These are phyloP conservation scores for Zymoseptoria crescenta DNA, from an alignment of 2,329 filamentous ascomycete species.

Conservation along the genomic window DNA sequence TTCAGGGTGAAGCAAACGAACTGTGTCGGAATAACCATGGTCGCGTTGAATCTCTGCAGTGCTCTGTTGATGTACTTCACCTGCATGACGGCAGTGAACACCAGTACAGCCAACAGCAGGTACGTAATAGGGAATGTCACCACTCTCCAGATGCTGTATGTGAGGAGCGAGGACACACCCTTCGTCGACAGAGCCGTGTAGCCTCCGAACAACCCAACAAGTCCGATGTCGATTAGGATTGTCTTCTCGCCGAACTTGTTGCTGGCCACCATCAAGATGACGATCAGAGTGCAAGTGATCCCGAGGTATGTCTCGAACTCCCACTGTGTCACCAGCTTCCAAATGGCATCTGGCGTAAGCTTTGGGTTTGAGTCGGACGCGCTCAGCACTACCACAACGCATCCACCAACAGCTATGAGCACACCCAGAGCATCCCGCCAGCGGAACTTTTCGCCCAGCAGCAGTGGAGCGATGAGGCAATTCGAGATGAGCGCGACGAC, in stretches of 20 bases:
- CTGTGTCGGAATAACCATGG: conserved; percentile 94
- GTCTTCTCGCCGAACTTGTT: conserved; percentile 74
- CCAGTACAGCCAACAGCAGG: conserved; percentile 67
- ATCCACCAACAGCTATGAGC: conserved; percentile 74
- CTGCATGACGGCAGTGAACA: conserved; percentile 86
- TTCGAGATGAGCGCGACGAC: conserved; percentile 97
- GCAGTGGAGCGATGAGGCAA: conserved; percentile 87
- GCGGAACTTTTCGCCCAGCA: conserved; percentile 87
- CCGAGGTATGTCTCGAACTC: conserved; percentile 88
- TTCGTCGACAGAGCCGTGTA: conserved; percentile 98
- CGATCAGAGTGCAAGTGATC: conserved; percentile 66
- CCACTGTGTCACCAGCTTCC: conserved; percentile 76
- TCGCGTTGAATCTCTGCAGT: conserved; percentile 89
- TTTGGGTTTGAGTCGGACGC: conserved; percentile 85
- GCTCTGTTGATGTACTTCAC: conserved; percentile 91
- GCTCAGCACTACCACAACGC: conserved; percentile 86
- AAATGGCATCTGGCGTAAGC: conserved; percentile 82
- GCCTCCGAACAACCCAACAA: conserved; percentile 92
- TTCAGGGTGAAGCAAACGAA: conserved; percentile 95
- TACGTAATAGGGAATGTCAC: conserved; percentile 92
- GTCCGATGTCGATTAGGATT: conserved; percentile 83
- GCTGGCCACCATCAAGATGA: conserved; percentile 72
- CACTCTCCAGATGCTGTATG: conserved; percentile 78
- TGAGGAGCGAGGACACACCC: conserved; percentile 89
- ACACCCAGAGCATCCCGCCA: conserved; percentile 81